phyloP scores from a whole-genome alignment of 106 monocot species.

The Agapanthus africanus region DNA sequence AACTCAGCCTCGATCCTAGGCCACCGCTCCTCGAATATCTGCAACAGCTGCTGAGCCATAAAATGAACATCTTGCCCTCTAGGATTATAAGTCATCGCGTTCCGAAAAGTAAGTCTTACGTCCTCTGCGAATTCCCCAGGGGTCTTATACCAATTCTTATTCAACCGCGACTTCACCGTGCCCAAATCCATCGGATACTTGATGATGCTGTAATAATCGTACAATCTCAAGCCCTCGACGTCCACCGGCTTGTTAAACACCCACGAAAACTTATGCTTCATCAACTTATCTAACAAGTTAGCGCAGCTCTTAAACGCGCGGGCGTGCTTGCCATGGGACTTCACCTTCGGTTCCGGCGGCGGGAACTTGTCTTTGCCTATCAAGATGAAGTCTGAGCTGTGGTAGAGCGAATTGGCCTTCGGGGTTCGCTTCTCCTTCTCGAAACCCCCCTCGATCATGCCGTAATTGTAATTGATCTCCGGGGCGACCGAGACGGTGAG shows the following conservation, averaged over 20 bases:
- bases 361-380: slow-evolving; percentile 65
- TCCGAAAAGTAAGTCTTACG: slow-evolving; percentile 84
- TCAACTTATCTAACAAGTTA: slow-evolving; percentile 40
- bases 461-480: slow-evolving; percentile 21
- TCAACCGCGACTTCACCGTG: slow-evolving; percentile 57
- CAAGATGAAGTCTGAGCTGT: slow-evolving; percentile 68
- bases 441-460: neutral
- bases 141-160: slow-evolving; percentile 59
- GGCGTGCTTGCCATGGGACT: slow-evolving; percentile 30
- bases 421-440: slow-evolving; percentile 73
- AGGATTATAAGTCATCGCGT: slow-evolving; percentile 91
- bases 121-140: slow-evolving; percentile 86
- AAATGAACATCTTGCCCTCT: slow-evolving; percentile 80
- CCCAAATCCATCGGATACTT: slow-evolving; percentile 89
- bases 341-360: slow-evolving; percentile 58
- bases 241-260: slow-evolving; percentile 87
- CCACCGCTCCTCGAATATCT: slow-evolving; percentile 83
- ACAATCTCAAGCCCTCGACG: slow-evolving; percentile 56
- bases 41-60: slow-evolving; percentile 70
- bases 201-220: slow-evolving; percentile 78
- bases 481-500: slow-evolving; percentile 17
- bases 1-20: slow-evolving; percentile 54
- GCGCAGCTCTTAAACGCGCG: slow-evolving; percentile 54
- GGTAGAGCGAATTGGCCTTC: slow-evolving; percentile 74
- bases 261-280: slow-evolving; percentile 93